A percentile compares a stretch with the other conserved stretches of the same genome.
These are phyloP conservation scores for Starmerella cellae DNA, from an alignment of 805 yeast genomes.

Conservation along the genomic window DNA sequence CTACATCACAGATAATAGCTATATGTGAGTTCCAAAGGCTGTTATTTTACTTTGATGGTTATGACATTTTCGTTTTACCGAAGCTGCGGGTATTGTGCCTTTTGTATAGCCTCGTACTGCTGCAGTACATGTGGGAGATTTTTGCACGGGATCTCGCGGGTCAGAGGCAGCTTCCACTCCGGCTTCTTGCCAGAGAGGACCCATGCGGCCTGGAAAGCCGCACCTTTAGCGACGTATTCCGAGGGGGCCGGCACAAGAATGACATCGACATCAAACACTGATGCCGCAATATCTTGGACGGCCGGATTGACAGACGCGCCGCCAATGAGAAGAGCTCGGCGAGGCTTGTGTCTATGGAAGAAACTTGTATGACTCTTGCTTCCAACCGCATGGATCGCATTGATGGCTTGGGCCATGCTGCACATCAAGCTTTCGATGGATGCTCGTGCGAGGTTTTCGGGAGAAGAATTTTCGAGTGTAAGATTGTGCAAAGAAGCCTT, in stretches of 20 bases:
- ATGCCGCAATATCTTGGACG: slow-evolving; percentile 19
- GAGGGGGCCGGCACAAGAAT: slow-evolving; percentile 17
- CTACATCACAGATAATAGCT: no score
- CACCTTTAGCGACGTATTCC: slow-evolving; percentile 23
- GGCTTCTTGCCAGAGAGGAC: slow-evolving; percentile 16
- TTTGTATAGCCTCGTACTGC: slow-evolving; percentile 12
- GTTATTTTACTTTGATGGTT: no score
- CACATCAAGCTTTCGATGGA: slow-evolving; percentile 20
- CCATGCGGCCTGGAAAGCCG: slow-evolving; percentile 24
- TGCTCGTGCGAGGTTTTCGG: slow-evolving; percentile 20
- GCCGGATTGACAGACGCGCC: slow-evolving; percentile 21
- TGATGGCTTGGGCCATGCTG: slow-evolving; percentile 20
- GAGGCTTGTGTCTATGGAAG: no score
- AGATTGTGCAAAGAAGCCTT: slow-evolving; percentile 18
- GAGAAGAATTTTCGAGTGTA: slow-evolving; percentile 16
- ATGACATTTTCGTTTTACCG: no score
- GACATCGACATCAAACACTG: slow-evolving; percentile 15
- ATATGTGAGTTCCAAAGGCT: no score
- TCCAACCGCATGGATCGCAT: slow-evolving; percentile 6
- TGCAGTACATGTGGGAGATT: slow-evolving; percentile 7
- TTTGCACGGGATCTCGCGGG: slow-evolving; percentile 7
- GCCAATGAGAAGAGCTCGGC: slow-evolving; percentile 20
- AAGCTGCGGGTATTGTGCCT: slow-evolving; percentile 7
- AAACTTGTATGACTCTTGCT: slow-evolving; percentile 2
- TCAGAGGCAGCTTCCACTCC: slow-evolving; percentile 17